Conservation (phyloP, 1,284 basidiomycete genomes). For the Trichosporon coremiiforme region DNA sequence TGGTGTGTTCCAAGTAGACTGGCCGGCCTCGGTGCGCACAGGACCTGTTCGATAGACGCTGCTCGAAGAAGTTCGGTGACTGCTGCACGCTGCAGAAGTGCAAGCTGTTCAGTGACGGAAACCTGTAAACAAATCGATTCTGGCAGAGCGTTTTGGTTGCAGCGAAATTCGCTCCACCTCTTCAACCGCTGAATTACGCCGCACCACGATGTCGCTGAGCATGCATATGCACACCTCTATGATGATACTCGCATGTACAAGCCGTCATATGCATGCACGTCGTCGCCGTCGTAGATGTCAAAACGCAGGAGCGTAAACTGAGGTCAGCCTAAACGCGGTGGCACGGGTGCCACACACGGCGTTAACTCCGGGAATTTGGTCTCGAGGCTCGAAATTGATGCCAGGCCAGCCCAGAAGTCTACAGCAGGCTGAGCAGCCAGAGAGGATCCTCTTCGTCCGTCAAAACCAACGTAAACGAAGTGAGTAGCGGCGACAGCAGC, state of each 20-base stretch:
- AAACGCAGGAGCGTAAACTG: not conserved
- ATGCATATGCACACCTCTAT: not conserved
- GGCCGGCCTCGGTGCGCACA: no score
- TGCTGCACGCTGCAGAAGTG: no score
- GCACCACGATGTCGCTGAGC: not conserved
- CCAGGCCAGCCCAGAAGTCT: not conserved
- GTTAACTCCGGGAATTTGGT: constrained; percentile 17
- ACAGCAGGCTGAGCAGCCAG: not conserved
- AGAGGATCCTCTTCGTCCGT: constrained; percentile 16
- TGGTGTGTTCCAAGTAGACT: no score
- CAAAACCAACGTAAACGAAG: constrained; percentile 33
- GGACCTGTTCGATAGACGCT: no score
- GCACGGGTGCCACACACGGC: not conserved
- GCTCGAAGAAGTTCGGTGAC: no score
- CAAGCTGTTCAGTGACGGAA: not conserved
- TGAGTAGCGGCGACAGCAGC: constrained; percentile 21
- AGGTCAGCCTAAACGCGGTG: not conserved
- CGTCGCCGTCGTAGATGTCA: not conserved
- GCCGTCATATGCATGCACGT: not conserved
- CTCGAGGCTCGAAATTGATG: not conserved
- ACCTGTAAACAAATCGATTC: not conserved
- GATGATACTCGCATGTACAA: not conserved
- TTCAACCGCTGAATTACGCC: not conserved
- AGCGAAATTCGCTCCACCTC: not conserved
- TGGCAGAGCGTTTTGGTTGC: no score